Base-by-base conservation (phyloP, 495 filamentous ascomycete species). In the Tuber indicum region DNA sequence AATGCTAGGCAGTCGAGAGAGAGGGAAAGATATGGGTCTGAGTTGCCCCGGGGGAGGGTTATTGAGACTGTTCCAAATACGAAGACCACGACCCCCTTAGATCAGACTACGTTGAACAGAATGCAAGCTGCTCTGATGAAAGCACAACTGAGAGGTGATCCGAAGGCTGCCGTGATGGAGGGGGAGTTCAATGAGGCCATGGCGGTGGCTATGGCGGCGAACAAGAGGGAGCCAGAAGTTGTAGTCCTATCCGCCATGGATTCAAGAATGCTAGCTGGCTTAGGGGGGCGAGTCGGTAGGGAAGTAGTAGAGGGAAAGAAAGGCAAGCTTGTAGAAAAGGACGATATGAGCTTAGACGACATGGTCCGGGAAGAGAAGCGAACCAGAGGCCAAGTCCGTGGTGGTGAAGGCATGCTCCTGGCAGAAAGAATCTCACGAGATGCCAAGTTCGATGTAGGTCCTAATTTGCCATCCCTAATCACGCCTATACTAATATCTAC, bases 371-470 rank as follows among this genome's bases (percentile, higher is more conserved):
- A 97, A 83, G 96, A 99, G 84, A 89, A 92, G 73, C 90, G 94
- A 77, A 97, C 91, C 10, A 89, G 90, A 62, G 91, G 91, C 45
- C 91, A 93, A 82, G 72, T 78, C 12, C 86, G 87, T 14, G 94
- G 93, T 46, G 93, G 94, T 66, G 94, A 97, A 83, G 93, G 93
- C 14, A 86, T 89, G 81, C 89, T 91, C 32, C 88, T 97, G 19
- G 96, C 96, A 39, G 94, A 98, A 81, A 89, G 93, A 73, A 98
- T 99, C 77, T 91, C 93, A 70, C 94, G 96, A 79, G 96, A 99
- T 85, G 90, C 84, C 42, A 97, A 95, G 83, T 99, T 97, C 82
- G 89, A 92, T 84, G 90, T 90, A 79, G 84, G 87, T 83, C 42
- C 58, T 32, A 36, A 5, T 46, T 41, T 74, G 72, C 45, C 47